phyloP scores from a whole-genome alignment of 768 basidiomycete genomes.

The Coprinellus micaceus region DNA sequence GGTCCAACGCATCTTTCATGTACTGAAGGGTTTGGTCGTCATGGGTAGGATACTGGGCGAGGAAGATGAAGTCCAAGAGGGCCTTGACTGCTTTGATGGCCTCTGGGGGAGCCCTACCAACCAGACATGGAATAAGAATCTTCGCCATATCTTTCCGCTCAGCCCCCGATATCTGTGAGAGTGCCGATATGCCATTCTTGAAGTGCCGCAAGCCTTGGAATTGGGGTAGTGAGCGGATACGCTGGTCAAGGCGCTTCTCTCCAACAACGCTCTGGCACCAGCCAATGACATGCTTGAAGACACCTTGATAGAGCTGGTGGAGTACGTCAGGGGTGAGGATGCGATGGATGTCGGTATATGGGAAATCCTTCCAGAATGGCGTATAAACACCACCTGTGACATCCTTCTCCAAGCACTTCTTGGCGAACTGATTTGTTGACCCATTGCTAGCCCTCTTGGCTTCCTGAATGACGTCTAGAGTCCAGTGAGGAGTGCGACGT shows the following conservation, averaged over 20 bases:
- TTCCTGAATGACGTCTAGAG: conserved; percentile 13
- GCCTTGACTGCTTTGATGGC: conserved; percentile 16
- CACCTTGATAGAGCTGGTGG: conserved; percentile 47
- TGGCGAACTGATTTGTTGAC: conserved; percentile 1
- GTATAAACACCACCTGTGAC: conserved; percentile 17
- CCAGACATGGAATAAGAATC: conserved; percentile 26
- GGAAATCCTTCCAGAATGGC: conserved; percentile 42
- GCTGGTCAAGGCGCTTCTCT: neutral
- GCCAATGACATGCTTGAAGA: conserved; percentile 38
- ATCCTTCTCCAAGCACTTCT: conserved; percentile 14
- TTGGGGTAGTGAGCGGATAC: conserved; percentile 5
- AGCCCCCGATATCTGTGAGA: conserved; percentile 37
- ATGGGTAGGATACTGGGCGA: conserved; percentile 25
- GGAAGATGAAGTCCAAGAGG: conserved; percentile 29
- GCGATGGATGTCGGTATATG: conserved; percentile 35
- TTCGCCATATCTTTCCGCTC: conserved; percentile 34
- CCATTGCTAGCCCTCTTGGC: neutral
- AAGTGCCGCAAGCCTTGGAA: conserved; percentile 31
- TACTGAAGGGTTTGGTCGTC: conserved; percentile 15
- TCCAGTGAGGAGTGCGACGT: conserved; percentile 10
- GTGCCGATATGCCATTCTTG: conserved; percentile 33
- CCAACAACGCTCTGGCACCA: conserved; percentile 24
- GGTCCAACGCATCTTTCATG: conserved; percentile 9
- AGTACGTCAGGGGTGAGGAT: conserved; percentile 44
- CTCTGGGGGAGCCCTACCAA: conserved; percentile 13